Evolutionary conservation across 2,329 filamentous ascomycete species (phyloP), one percentile per base, ranked within the genome.

Genomic region (Beauveria asiatica): DNA sequence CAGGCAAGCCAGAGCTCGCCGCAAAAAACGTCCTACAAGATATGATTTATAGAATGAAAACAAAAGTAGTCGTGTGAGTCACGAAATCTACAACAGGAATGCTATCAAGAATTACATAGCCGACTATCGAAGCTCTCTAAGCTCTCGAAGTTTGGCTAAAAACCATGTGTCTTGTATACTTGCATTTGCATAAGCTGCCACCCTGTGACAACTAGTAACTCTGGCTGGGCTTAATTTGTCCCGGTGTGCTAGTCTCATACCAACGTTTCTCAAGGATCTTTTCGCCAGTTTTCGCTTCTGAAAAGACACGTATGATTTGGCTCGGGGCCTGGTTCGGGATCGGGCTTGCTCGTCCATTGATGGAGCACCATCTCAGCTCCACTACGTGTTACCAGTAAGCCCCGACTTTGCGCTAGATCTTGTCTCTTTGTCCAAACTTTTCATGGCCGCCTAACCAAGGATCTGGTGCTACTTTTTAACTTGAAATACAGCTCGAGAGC

Each of bases 371-470:
- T 42, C 5, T n/a, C 19, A 54, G 25, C 53, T 56, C 53, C 42
- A 46, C 53, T 46, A 27, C 42, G 41, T 19, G 19, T 37, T 21
- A 21, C 19, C 33, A 50, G 3, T 19, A 27, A 33, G 25, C 41
- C n/a, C 50, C 16, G n/a, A 54, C 51, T 46, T 37, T 37, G 53
- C 53, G 53, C 53, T 56, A 56, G 42, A 56, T 46, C 19, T 5
- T 27, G 9, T 37, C 17, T 10, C 13, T 37, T 17, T 25, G 16
- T 23, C 6, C 49, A 39, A 33, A 51, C 49, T 5, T 39, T 39
- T 17, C 51, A 44, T 30, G 21, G 21, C 30, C 17, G 3, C 16
- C 30, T 51, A 5, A n/a, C 17, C 10, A 11, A 16, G 4, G 21
- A 7, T 17, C 4, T 39, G 8, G 3, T 8, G 3, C n/a, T 13